Base-by-base conservation (phyloP, 331 rosid genomes). In the Erythrophleum ivorense region DNA sequence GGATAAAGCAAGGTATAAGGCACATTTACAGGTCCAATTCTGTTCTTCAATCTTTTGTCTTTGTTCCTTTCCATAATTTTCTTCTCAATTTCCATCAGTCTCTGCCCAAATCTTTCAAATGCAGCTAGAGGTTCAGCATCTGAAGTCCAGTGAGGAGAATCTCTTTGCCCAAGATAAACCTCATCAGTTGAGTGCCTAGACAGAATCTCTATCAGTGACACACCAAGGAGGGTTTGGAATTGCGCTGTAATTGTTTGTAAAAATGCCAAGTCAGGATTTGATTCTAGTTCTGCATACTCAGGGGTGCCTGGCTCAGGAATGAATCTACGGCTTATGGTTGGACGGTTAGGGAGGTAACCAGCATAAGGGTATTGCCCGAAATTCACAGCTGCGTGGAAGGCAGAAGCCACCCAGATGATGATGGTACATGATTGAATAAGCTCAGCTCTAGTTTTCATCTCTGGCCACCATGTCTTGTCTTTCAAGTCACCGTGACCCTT, bases 291-390 rank as follows among this genome's bases (percentile, higher is more conserved):
- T 16, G 50, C 85, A 60, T 78, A 91, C 73, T 93, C 98, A 0
- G 84, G 78, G 0, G 94, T 95, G 7, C 98, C 98, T 18, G 87
- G 85, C 90, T 93, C 97, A 0, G 98, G 98, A 98, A 95, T 91
- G 92, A 95, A 93, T 49, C 94, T 90, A 4, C 98, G 97, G 82
- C 98, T 93, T 46, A 93, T 87, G 0, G 98, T 95, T 41, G 98
- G 98, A 52, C 98, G 94, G 71, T 95, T 93, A 0, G 98, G 98
- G 75, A 95, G 96, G 84, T 84, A 93, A 2, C 98, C 98, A 3
- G 98, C 98, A 43, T 91, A 95, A 29, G 96, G 92, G 75, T 93
- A 95, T 38, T 95, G 98, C 74, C 98, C 97, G 64, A 95, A 95
- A 58, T 95, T 95, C 46, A 95, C 95, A 0, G 98, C 98, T 16